A percentile compares a stretch with the other conserved stretches of the same genome.
These are phyloP conservation scores for Zygosaccharomyces pseudorouxii DNA, from an alignment of 805 yeast genomes.

Conservation along the genomic window DNA sequence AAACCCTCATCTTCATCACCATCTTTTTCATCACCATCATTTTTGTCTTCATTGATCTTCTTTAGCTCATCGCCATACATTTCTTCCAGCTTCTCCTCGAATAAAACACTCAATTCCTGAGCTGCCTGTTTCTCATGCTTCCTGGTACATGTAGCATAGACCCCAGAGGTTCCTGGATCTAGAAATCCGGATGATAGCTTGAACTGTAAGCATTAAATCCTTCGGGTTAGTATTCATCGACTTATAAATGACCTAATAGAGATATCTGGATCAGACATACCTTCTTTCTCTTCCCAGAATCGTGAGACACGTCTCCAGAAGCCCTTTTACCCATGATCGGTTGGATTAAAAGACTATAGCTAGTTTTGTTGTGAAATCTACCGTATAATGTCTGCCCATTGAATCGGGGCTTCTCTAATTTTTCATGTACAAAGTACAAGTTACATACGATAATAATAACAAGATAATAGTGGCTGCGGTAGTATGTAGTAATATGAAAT, in stretches of 20 bases:
- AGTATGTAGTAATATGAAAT: not conserved
- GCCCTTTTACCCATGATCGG: conserved; percentile 10
- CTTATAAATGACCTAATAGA: not conserved
- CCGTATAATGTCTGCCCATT: not conserved
- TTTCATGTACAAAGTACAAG: not conserved
- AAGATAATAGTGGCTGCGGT: not conserved
- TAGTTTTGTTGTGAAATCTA: not conserved
- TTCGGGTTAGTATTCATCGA: not conserved
- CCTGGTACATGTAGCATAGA: conserved; percentile 85
- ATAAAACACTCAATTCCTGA: conserved; percentile 60
- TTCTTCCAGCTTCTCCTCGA: conserved; percentile 50
- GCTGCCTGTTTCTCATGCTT: conserved; percentile 73
- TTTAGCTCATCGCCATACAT: conserved; percentile 39
- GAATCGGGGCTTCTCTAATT: not conserved
- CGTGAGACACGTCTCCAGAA: not conserved
- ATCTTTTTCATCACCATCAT: conserved; percentile 17
- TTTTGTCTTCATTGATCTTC: conserved; percentile 20
- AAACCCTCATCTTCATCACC: conserved; percentile 38
- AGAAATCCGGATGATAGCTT: conserved; percentile 38
- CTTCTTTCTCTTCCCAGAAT: conserved; percentile 11
- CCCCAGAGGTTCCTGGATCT: conserved; percentile 83
- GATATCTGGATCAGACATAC: conserved; percentile 5
- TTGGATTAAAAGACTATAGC: not conserved
- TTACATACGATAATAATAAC: not conserved
- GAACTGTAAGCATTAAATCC: conserved; percentile 14